Conservation (phyloP, 495 filamentous ascomycete species). For the Penicillium flavigenum region DNA sequence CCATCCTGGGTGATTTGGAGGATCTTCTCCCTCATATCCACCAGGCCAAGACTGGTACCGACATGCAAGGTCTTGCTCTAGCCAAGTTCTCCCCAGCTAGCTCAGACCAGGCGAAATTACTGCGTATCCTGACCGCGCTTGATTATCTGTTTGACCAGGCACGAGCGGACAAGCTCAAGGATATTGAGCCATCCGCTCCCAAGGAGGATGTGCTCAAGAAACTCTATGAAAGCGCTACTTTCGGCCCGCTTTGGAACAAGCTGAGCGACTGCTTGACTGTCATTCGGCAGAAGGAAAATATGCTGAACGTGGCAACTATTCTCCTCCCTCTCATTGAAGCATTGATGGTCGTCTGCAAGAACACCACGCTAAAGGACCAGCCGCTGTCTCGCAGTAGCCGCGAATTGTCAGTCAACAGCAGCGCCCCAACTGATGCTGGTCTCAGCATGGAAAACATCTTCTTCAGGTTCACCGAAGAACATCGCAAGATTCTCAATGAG, state of each 20-base stretch:
- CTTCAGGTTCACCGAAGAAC: slow-evolving; percentile 98
- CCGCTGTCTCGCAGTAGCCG: slow-evolving; percentile 57
- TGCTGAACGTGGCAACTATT: slow-evolving; percentile 95
- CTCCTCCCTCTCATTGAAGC: slow-evolving; percentile 91
- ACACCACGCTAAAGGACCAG: slow-evolving; percentile 77
- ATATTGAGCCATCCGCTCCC: slow-evolving; percentile 50
- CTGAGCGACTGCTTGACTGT: slow-evolving; percentile 87
- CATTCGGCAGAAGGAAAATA: slow-evolving; percentile 86
- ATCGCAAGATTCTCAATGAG: slow-evolving; percentile 97
- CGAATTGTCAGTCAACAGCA: slow-evolving; percentile 73
- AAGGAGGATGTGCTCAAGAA: slow-evolving; percentile 78
- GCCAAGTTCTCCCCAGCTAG: slow-evolving; percentile 94
- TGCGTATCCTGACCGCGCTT: slow-evolving; percentile 90
- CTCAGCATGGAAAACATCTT: slow-evolving; percentile 85
- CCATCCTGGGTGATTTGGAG: slow-evolving; percentile 79
- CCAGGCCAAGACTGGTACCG: slow-evolving; percentile 81
- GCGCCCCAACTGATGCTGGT: slow-evolving; percentile 66
- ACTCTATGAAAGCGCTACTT: slow-evolving; percentile 87
- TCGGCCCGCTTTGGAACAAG: slow-evolving; percentile 86
- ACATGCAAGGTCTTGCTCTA: slow-evolving; percentile 90
- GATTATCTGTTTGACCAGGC: slow-evolving; percentile 90
- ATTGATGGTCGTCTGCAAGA: slow-evolving; percentile 99
- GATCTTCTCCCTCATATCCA: slow-evolving; percentile 86
- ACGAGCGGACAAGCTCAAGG: slow-evolving; percentile 55
- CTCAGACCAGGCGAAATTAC: slow-evolving; percentile 92